Conservation (phyloP, 768 basidiomycete genomes). For the Clitopilus hobsonii region DNA sequence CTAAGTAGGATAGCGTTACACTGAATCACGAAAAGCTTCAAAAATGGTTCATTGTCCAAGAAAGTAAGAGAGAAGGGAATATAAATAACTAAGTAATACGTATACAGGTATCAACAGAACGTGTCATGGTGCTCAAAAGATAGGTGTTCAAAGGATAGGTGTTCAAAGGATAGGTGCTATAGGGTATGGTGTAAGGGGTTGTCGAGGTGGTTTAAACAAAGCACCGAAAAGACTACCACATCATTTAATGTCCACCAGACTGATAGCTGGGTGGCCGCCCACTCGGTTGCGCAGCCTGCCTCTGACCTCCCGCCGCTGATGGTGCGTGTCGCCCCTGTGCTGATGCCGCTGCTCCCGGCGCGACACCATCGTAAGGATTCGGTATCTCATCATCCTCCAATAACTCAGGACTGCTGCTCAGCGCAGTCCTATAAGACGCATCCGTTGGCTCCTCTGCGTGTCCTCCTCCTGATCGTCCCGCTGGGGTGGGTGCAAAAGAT, state of each 20-base stretch:
- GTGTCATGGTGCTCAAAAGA: too few species aligned
- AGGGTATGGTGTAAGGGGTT: background rate
- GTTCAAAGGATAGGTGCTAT: too few species aligned
- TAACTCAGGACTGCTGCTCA: constrained; percentile 1
- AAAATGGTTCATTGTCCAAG: background rate
- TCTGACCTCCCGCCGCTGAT: background rate
- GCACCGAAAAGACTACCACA: background rate
- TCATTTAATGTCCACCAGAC: background rate
- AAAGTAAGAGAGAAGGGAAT: too few species aligned
- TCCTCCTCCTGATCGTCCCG: background rate
- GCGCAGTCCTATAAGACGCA: constrained; percentile 18
- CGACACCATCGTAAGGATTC: background rate
- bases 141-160: too few species aligned
- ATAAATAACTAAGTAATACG: background rate
- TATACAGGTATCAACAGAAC: background rate
- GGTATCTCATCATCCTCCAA: background rate
- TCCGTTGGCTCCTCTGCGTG: constrained; percentile 18
- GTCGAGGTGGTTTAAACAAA: background rate
- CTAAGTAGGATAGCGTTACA: too few species aligned
- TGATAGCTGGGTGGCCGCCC: background rate
- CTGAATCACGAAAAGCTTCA: background rate
- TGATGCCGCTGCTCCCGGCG: background rate
- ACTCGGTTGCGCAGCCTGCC: background rate
- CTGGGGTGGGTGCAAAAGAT: constrained; percentile 10
- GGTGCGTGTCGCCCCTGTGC: background rate